Conservation (phyloP, 768 basidiomycete species). For the Cyclocybe aegerita region DNA sequence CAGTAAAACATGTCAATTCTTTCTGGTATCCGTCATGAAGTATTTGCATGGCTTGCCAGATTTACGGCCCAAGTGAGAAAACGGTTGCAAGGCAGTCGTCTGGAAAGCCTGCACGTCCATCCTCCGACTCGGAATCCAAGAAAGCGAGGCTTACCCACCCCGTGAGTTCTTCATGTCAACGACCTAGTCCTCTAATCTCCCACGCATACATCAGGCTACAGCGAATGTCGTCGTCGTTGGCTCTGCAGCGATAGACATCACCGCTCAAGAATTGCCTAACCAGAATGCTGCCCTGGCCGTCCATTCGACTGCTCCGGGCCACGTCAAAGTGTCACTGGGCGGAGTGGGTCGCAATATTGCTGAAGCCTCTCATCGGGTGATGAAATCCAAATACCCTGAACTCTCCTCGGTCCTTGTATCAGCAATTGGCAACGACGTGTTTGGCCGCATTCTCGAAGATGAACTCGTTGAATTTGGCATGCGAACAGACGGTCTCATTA, state of each 20-base stretch:
- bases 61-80: too few relatives aligned
- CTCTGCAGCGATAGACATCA: slow-evolving; percentile 88
- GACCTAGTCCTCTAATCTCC: not conserved
- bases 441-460: slow-evolving; percentile 64
- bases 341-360: slow-evolving; percentile 97
- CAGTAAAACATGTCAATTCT: slow-evolving; percentile 19
- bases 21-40: not conserved
- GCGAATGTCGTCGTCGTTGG: slow-evolving; percentile 75
- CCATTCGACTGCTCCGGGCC: slow-evolving; percentile 81
- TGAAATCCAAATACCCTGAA: slow-evolving; percentile 34
- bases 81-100: too few relatives aligned
- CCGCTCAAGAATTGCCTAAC: slow-evolving; percentile 45
- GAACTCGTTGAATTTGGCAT: slow-evolving; percentile 67
- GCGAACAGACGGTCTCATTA: slow-evolving; percentile 74
- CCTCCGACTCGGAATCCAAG: slow-evolving; percentile 1
- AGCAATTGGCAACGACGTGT: slow-evolving; percentile 72
- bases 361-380: slow-evolving; percentile 77
- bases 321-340: slow-evolving; percentile 69
- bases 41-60: not conserved
- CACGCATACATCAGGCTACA: slow-evolving; percentile 17
- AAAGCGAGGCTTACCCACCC: not conserved
- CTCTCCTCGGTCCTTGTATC: slow-evolving; percentile 64
- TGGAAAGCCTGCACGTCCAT: too few relatives aligned
- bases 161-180: not conserved
- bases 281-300: slow-evolving; percentile 32